Evolutionary conservation across 768 basidiomycete species (phyloP).

Genomic region (Kwoniella dejecticola): DNA sequence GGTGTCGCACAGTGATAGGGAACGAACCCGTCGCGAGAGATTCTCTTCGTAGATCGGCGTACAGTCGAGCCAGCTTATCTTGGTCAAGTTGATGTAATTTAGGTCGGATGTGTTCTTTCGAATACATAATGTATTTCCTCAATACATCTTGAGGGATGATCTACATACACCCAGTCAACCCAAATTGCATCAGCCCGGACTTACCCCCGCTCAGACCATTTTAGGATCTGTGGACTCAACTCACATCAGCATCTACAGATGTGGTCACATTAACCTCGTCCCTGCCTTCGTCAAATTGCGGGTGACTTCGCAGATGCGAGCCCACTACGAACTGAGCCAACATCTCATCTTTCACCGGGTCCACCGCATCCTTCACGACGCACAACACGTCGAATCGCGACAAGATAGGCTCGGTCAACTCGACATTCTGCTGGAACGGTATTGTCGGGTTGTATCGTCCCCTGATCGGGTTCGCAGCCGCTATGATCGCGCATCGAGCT

Average conservation of each 20-base stretch:
- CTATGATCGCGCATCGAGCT: constrained; percentile 95
- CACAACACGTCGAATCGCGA: constrained; percentile 97
- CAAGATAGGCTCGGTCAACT: constrained; percentile 95
- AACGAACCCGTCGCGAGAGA: constrained; percentile 97
- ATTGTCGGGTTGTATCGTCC: constrained; percentile 98
- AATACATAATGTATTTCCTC: constrained; percentile 99
- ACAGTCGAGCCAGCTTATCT: constrained; percentile 90
- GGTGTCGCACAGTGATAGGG: constrained; percentile 94
- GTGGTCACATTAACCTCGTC: constrained; percentile 96
- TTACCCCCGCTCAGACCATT: neutral
- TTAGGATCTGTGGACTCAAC: constrained; percentile 50
- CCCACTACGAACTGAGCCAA: constrained; percentile 98
- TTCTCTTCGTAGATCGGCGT: constrained; percentile 91
- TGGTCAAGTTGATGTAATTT: constrained; percentile 94
- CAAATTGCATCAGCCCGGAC: neutral
- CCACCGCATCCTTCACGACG: constrained; percentile 96
- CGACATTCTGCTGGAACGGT: constrained; percentile 97
- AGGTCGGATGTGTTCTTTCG: constrained; percentile 85
- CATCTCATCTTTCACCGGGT: constrained; percentile 94
- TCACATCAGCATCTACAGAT: constrained; percentile 80
- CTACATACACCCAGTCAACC: constrained; percentile 57
- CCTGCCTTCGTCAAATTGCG: constrained; percentile 71
- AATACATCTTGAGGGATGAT: constrained; percentile 95
- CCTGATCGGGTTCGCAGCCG: constrained; percentile 95
- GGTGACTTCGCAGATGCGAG: constrained; percentile 90